Evolutionary conservation across 768 basidiomycete species (phyloP).

Genomic region (Solioccasus polychromus): DNA sequence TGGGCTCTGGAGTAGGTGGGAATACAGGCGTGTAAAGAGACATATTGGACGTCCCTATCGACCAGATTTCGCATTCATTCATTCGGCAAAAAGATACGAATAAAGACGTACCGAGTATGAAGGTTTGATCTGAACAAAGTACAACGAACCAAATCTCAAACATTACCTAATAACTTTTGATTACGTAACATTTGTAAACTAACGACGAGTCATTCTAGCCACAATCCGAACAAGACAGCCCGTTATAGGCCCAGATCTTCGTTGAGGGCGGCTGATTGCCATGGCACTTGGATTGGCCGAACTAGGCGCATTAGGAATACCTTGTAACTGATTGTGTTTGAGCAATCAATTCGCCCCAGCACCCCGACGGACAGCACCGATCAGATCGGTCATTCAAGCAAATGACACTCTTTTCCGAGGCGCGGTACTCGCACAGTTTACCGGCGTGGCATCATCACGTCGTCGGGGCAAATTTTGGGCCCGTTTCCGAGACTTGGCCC

Average conservation of each 20-base stretch:
- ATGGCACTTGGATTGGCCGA: conserved; percentile 18
- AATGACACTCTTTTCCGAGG: conserved; percentile 36
- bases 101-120: conserved; percentile 12
- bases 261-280: conserved; percentile 20
- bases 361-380: conserved; percentile 11
- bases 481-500: conserved; percentile 32
- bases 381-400: conserved; percentile 23
- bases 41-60: conserved; percentile 16
- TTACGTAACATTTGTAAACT: too few relatives aligned
- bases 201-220: too few relatives aligned
- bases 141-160: too few relatives aligned
- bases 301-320: conserved; percentile 14
- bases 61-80: not conserved
- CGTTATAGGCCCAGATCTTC: conserved; percentile 3
- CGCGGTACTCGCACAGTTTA: conserved; percentile 5
- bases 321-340: conserved; percentile 10
- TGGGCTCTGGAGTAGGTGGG: conserved; percentile 19
- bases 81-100: not conserved
- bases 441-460: conserved; percentile 11
- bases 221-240: not conserved
- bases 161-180: too few relatives aligned
- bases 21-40: conserved; percentile 36
- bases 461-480: conserved; percentile 12
- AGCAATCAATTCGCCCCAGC: conserved; percentile 9
- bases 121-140: too few relatives aligned